A percentile compares a stretch with the other conserved stretches of the same genome.
Evolutionary conservation across 345 rosid genomes (phyloP).

Genomic region (Moringa oleifera): DNA sequence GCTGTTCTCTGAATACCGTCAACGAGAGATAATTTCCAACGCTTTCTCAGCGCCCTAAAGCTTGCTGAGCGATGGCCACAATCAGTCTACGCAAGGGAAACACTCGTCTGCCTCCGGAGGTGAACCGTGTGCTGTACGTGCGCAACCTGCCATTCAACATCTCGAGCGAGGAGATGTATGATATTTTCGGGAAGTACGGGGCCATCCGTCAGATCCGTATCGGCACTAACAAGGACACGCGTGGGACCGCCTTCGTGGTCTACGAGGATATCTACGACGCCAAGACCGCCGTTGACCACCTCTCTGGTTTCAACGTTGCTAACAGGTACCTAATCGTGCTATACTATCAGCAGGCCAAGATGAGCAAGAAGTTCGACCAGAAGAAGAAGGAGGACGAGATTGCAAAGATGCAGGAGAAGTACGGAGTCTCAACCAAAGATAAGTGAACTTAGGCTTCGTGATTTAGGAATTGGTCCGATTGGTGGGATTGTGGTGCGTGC

Average conservation of each 20-base stretch:
- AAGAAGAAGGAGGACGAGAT: conserved; percentile 90
- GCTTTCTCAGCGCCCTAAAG: conserved; percentile 12
- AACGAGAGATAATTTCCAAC: not conserved
- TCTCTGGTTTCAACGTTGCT: conserved; percentile 97
- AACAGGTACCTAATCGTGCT: conserved; percentile 84
- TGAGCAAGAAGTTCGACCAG: conserved; percentile 92
- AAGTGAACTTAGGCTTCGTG: conserved; percentile 29
- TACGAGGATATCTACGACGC: conserved; percentile 98
- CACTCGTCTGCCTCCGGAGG: conserved; percentile 94
- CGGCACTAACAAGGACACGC: conserved; percentile 83
- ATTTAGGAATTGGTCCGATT: too few relatives aligned
- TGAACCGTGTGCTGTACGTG: conserved; percentile 86
- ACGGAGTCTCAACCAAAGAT: conserved; percentile 84
- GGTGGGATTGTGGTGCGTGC: not conserved
- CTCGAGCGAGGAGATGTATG: conserved; percentile 99
- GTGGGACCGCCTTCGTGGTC: conserved; percentile 91
- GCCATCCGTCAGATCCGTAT: conserved; percentile 95
- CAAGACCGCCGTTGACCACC: conserved; percentile 93
- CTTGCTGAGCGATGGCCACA: conserved; percentile 50
- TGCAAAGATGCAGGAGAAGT: conserved; percentile 84
- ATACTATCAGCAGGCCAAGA: conserved; percentile 90
- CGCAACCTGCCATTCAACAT: conserved; percentile 98
- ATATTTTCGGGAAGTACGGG: conserved; percentile 95
- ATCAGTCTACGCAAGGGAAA: conserved; percentile 78
- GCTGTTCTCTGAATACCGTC: too few relatives aligned